Percentiles rank a stretch among this genome's conserved stretches.
Conservation (phyloP, 169 alveolate species). For the Ichthyophthirius multifiliis region DNA sequence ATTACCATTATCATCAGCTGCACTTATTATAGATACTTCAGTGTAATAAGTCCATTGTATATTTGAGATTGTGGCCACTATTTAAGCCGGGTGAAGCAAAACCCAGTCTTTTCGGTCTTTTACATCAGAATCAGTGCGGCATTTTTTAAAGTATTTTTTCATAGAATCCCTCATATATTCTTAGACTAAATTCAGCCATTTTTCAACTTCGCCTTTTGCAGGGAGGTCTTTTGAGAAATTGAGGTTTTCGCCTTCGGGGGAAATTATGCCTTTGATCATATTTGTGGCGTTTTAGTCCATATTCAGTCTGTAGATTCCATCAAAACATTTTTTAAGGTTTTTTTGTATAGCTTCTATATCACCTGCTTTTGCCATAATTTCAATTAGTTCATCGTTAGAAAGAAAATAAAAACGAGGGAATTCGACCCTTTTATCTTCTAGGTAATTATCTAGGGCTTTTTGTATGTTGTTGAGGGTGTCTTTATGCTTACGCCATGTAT, state of each 20-base stretch:
- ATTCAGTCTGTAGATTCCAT: constrained; percentile 48
- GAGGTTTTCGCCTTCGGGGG: constrained; percentile 58
- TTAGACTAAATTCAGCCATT: constrained; percentile 63
- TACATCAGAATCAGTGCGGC: constrained; percentile 59
- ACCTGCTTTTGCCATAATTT: constrained; percentile 73
- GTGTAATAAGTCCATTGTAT: constrained; percentile 73
- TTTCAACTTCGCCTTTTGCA: constrained; percentile 63
- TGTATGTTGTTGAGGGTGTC: constrained; percentile 67
- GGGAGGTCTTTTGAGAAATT: constrained; percentile 33
- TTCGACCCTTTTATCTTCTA: constrained; percentile 74
- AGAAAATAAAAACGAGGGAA: constrained; percentile 86
- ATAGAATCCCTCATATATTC: constrained; percentile 76
- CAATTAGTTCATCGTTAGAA: constrained; percentile 78
- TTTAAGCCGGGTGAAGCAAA: constrained; percentile 71
- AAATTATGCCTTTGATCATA: constrained; percentile 45
- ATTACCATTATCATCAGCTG: constrained; percentile 10
- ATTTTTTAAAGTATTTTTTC: constrained; percentile 52
- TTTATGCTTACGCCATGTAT: constrained; percentile 59
- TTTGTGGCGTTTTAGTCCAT: constrained; percentile 28
- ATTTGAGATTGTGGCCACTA: constrained; percentile 75
- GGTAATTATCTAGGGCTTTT: constrained; percentile 74
- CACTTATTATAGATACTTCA: constrained; percentile 43
- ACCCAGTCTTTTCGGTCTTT: constrained; percentile 75
- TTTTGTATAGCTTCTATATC: constrained; percentile 55
- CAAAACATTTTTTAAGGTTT: constrained; percentile 62